A percentile compares a stretch with the other conserved stretches of the same genome.
These are phyloP conservation scores for Cyathus striatus DNA, from an alignment of 768 basidiomycete genomes.

Conservation along the genomic window DNA sequence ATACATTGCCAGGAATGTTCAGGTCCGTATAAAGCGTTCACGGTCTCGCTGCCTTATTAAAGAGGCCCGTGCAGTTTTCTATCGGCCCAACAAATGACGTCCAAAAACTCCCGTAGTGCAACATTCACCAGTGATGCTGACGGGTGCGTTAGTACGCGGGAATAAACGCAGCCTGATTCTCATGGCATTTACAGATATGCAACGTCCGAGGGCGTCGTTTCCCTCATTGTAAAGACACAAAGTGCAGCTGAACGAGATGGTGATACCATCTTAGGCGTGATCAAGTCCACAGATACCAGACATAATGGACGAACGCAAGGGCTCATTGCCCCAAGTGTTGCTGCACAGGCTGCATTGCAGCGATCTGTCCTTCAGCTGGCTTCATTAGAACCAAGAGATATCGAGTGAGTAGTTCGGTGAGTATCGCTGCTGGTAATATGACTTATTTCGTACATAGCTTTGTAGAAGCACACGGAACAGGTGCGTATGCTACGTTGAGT, in stretches of 20 bases:
- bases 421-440: background rate
- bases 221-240: slow-evolving; percentile 27
- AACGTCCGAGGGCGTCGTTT: slow-evolving; percentile 28
- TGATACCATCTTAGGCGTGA: slow-evolving; percentile 24
- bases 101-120: slow-evolving; percentile 25
- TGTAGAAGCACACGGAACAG: slow-evolving; percentile 31
- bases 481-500: slow-evolving; percentile 7
- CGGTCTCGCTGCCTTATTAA: too few relatives aligned
- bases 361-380: slow-evolving; percentile 21
- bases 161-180: too few relatives aligned
- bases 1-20: too few relatives aligned
- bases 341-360: slow-evolving; percentile 26
- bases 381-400: slow-evolving; percentile 18
- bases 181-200: slow-evolving; percentile 20
- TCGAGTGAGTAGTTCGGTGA: slow-evolving; percentile 21
- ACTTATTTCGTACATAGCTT: slow-evolving; percentile 15
- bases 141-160: too few relatives aligned
- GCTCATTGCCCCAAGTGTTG: slow-evolving; percentile 25
- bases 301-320: slow-evolving; percentile 32
- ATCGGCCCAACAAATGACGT: slow-evolving; percentile 27
- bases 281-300: slow-evolving; percentile 22
- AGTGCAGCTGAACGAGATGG: slow-evolving; percentile 26
- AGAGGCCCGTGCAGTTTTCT: slow-evolving; percentile 20
- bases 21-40: too few relatives aligned
- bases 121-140: slow-evolving; percentile 28